A percentile compares a stretch with the other conserved stretches of the same genome.
These are phyloP conservation scores for Helicostylum pulchrum DNA, from an alignment of 192 early-diverging fungal genomes.

Conservation along the genomic window DNA sequence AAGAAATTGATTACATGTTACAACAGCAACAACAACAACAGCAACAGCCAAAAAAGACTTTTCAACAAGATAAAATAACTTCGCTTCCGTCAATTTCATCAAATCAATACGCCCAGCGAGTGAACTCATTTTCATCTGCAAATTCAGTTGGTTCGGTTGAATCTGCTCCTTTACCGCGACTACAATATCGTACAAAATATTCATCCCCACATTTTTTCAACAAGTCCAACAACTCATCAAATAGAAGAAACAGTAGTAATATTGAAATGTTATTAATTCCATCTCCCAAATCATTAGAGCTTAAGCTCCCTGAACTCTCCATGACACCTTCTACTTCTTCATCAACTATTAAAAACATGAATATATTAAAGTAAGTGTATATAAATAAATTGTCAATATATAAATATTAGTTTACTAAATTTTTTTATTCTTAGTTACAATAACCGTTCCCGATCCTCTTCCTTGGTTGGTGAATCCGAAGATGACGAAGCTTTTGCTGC, in stretches of 20 bases:
- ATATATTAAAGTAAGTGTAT: neutral
- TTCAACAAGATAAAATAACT: neutral
- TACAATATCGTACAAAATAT: neutral
- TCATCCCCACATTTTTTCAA: neutral
- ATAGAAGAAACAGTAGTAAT: conserved; percentile 9
- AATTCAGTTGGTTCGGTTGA: neutral
- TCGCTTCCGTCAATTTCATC: conserved; percentile 1
- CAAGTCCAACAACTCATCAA: neutral
- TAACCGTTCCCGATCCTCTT: too few relatives aligned
- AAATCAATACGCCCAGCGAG: neutral
- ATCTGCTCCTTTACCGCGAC: neutral
- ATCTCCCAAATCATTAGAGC: neutral
- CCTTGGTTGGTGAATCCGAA: too few relatives aligned
- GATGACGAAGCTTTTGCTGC: too few relatives aligned
- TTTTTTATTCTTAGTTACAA: neutral
- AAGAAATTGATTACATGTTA: conserved; percentile 46
- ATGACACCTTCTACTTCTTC: neutral
- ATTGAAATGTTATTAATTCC: conserved; percentile 17
- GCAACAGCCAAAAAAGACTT: neutral
- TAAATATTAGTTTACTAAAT: neutral
- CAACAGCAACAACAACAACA: conserved; percentile 36
- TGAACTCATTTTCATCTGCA: neutral
- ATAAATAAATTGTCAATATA: neutral
- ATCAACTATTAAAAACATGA: neutral
- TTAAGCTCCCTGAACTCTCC: conserved; percentile 2